These are phyloP conservation scores for Daldinia decipiens DNA, from an alignment of 495 filamentous ascomycete species.

Conservation along the genomic window DNA sequence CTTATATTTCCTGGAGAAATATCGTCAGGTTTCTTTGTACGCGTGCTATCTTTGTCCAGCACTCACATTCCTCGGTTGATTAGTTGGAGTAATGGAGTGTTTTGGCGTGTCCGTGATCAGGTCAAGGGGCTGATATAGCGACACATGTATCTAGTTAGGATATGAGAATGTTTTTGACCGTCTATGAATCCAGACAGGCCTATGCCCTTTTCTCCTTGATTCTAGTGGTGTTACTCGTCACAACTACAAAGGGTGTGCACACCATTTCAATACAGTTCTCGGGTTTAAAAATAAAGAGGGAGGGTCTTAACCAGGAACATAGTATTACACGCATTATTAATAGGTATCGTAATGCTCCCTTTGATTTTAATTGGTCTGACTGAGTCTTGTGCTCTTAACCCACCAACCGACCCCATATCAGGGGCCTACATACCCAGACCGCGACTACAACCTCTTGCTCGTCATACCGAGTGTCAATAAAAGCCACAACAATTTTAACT, in stretches of 20 bases:
- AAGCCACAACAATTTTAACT: constrained; percentile 2
- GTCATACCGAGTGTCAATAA: neutral
- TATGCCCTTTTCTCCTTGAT: constrained; percentile 3
- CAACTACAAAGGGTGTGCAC: constrained; percentile 29
- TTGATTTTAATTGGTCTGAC: constrained; percentile 18
- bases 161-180: neutral
- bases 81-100: constrained; percentile 18
- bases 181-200: constrained; percentile 14
- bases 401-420: constrained; percentile 8
- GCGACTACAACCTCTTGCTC: neutral
- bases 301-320: constrained; percentile 11
- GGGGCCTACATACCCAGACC: neutral
- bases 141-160: constrained; percentile 4
- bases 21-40: constrained; percentile 2
- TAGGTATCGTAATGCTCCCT: constrained; percentile 13
- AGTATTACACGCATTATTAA: constrained; percentile 33
- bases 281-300: constrained; percentile 18
- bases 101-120: constrained; percentile 9
- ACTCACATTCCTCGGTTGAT: constrained; percentile 4
- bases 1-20: constrained; percentile 1
- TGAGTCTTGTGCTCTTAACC: constrained; percentile 15
- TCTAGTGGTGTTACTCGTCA: constrained; percentile 21
- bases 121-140: constrained; percentile 13
- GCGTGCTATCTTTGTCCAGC: constrained; percentile 3
- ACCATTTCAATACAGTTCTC: constrained; percentile 16